Evolutionary conservation across 805 yeast species (phyloP), one percentile per base, ranked within the genome.

Genomic region (Sugiyamaella marilandica): DNA sequence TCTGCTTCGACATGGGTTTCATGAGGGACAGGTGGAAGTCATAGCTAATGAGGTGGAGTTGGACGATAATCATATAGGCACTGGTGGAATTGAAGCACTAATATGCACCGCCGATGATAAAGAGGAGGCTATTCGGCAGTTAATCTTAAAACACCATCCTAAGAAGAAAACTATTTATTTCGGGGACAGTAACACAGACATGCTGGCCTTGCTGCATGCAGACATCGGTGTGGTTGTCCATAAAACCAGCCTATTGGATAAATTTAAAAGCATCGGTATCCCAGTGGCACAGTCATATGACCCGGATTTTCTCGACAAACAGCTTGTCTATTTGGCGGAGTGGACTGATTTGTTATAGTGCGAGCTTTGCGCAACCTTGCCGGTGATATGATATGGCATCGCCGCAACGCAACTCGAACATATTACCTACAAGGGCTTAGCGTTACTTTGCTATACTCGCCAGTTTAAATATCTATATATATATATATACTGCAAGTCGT

Each of bases 181-280:
- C 13, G 89, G 89, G 0, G 89, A 83, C 59, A 80, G 86, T 52
- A 61, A 77, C 0, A 82, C 86, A 0, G 89, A 83, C 67, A 65
- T 80, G 2, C 62, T 80, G 34, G 72, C 82, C 0, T 66, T 83
- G 64, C 53, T 78, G 10, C 71, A 70, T 35, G 76, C 79, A 1
- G 74, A 75, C 53, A 57, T 63, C 14, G 85, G 83, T 0, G 64
- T 81, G 2, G 69, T 77, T 0, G 69, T 83, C 18, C 57, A 51
- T 5, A 61, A 61, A 41, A 21, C 14, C 5, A 21, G 33, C 3
- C 24, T 52, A 39, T 26, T 41, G 2, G 46, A 52, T 7, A 37
- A 33, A 10, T 16, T 51, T 11, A 35, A 43, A 9, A 21, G 46
- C 33, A 24, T 47, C 11, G 55, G 52, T 4, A 18, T 51, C 2